These are phyloP conservation scores for Aspergillus clavatus DNA, from an alignment of 2,329 filamentous ascomycete species.

Conservation along the genomic window DNA sequence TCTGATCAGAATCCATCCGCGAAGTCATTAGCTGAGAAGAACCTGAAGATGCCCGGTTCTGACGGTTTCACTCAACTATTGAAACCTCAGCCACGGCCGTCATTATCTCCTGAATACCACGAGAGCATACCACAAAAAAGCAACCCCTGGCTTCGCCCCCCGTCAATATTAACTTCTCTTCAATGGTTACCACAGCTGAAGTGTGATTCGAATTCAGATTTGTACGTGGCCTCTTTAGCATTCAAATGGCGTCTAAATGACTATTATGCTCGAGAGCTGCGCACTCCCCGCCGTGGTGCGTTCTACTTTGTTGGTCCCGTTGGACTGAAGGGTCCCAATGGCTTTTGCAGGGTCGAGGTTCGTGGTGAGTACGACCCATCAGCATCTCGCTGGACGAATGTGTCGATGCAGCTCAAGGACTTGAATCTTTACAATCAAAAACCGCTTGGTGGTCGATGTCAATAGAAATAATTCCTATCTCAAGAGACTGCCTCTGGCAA, in stretches of 20 bases:
- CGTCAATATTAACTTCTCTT: constrained; percentile 28
- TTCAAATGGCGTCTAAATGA: constrained; percentile 29
- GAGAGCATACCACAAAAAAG: constrained; percentile 13
- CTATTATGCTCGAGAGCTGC: constrained; percentile 15
- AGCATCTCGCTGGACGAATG: constrained; percentile 24
- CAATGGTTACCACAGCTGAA: constrained; percentile 32
- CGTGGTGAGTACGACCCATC: constrained; percentile 34
- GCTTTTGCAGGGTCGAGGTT: constrained; percentile 34
- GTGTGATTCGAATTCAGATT: constrained; percentile 31
- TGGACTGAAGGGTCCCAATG: constrained; percentile 29
- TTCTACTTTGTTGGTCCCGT: constrained; percentile 34
- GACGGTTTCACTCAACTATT: constrained; percentile 16
- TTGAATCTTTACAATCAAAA: constrained; percentile 25
- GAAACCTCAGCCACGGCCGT: constrained; percentile 15
- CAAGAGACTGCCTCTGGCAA: too few relatives aligned
- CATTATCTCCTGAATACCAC: constrained; percentile 11
- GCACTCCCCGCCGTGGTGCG: constrained; percentile 27
- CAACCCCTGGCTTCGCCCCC: constrained; percentile 20
- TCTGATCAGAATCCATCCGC: constrained; percentile 11
- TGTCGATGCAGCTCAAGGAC: constrained; percentile 31
- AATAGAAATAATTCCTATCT: too few relatives aligned
- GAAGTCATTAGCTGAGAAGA: constrained; percentile 9
- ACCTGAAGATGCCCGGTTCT: constrained; percentile 8
- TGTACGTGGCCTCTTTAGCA: constrained; percentile 28
- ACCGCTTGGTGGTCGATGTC: constrained; percentile 17